Evolutionary conservation across 768 basidiomycete species (phyloP).

Genomic region (Suillus paluster): DNA sequence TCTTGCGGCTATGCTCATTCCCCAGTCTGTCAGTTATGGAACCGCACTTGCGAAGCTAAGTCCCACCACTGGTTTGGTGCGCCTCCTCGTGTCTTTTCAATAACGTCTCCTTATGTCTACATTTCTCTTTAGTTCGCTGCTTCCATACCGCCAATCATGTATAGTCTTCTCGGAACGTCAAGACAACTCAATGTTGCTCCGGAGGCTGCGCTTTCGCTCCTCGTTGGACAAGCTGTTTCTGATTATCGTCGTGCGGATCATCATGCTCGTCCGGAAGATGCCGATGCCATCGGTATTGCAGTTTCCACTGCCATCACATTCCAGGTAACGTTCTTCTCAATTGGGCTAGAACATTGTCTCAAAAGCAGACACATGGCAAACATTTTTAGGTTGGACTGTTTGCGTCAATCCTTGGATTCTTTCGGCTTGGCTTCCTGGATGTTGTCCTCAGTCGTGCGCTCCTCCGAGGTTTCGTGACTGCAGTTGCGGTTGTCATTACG

Average conservation of each 20-base stretch:
- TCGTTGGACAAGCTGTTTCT: conserved; percentile 85
- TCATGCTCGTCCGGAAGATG: conserved; percentile 45
- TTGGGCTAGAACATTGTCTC: background rate
- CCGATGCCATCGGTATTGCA: conserved; percentile 59
- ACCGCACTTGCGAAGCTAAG: conserved; percentile 84
- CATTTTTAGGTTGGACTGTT: conserved; percentile 75
- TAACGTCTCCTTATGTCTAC: conserved; percentile 1
- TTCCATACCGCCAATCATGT: conserved; percentile 85
- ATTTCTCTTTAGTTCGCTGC: conserved; percentile 66
- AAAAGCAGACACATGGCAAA: background rate
- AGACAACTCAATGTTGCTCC: conserved; percentile 84
- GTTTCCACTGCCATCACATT: conserved; percentile 84
- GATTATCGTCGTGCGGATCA: conserved; percentile 60
- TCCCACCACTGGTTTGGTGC: conserved; percentile 83
- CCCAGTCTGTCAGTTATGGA: conserved; percentile 91
- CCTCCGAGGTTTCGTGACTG: conserved; percentile 85
- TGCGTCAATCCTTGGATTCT: conserved; percentile 83
- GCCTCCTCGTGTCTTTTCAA: conserved; percentile 27
- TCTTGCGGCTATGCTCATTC: conserved; percentile 82
- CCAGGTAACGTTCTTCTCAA: conserved; percentile 55
- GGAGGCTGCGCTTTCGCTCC: conserved; percentile 85
- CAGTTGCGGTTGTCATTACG: conserved; percentile 83
- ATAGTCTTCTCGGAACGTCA: conserved; percentile 88
- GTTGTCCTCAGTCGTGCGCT: conserved; percentile 90
- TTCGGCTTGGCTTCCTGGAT: conserved; percentile 91